These are phyloP conservation scores for Umbelopsis sp. DNA, from an alignment of 192 early-diverging fungal species.

Conservation along the genomic window DNA sequence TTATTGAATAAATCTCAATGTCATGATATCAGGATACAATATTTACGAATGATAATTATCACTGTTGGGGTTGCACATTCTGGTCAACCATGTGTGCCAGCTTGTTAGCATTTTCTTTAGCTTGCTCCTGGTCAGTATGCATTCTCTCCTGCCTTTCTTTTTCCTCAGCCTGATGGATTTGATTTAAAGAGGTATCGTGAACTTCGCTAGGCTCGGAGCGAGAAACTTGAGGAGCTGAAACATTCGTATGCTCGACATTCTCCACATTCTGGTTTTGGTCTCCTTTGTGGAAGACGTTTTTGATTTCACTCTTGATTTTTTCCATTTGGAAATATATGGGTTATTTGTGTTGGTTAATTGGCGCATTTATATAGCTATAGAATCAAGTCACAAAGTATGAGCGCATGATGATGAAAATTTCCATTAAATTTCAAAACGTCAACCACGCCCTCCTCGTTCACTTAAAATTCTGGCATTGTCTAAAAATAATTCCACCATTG, in stretches of 20 bases:
- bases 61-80: neutral
- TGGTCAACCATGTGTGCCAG: conserved; percentile 5
- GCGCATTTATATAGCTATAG: neutral
- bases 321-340: neutral
- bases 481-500: conserved; percentile 73
- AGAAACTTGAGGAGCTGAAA: neutral
- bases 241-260: neutral
- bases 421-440: neutral
- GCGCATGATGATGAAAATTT: conserved; percentile 11
- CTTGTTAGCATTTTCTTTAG: conserved; percentile 12
- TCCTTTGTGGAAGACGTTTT: neutral
- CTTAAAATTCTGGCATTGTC: conserved; percentile 76
- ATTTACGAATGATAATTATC: neutral
- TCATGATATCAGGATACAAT: neutral
- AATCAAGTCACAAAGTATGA: conserved; percentile 2
- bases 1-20: neutral
- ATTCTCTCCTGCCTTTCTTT: neutral
- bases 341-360: neutral
- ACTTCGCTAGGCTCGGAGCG: conserved; percentile 12
- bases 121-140: conserved; percentile 11
- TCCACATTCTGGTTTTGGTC: neutral
- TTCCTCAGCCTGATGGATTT: conserved; percentile 8
- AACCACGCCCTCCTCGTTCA: conserved; percentile 16
- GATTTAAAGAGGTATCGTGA: neutral
- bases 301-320: conserved; percentile 10